Percentiles rank a stretch among this genome's conserved stretches.
Evolutionary conservation across 2,329 filamentous ascomycete genomes (phyloP).

Genomic region (Moelleriella libera): DNA sequence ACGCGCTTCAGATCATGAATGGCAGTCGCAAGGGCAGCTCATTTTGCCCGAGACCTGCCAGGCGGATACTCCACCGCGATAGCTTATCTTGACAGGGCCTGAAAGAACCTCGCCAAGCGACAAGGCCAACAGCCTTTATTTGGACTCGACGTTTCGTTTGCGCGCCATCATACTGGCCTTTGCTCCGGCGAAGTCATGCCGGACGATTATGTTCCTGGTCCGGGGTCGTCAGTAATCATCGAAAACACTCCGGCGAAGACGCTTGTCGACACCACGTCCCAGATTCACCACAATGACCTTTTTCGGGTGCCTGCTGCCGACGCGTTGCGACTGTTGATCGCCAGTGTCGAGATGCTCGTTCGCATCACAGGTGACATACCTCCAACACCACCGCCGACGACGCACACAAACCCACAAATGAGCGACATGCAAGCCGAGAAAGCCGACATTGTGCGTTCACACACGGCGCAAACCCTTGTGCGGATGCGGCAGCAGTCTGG

Average conservation of each 20-base stretch:
- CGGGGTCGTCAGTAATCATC: neutral
- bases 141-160: too few species aligned
- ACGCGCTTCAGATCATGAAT: slow-evolving; percentile 4
- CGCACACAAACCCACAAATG: slow-evolving; percentile 52
- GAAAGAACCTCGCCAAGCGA: neutral
- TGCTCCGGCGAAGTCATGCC: slow-evolving; percentile 1
- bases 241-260: neutral
- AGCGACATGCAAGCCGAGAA: slow-evolving; percentile 48
- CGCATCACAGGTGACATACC: slow-evolving; percentile 64
- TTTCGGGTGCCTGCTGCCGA: slow-evolving; percentile 58
- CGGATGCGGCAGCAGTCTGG: slow-evolving; percentile 27
- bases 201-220: neutral
- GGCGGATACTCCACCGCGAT: slow-evolving; percentile 2
- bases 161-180: too few species aligned
- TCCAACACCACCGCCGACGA: slow-evolving; percentile 58
- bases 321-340: slow-evolving; percentile 67
- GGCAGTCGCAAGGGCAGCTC: neutral
- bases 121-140: neutral
- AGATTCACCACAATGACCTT: slow-evolving; percentile 43
- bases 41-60: slow-evolving; percentile 1
- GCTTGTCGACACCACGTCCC: slow-evolving; percentile 2
- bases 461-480: slow-evolving; percentile 39
- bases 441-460: slow-evolving; percentile 41
- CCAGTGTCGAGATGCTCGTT: slow-evolving; percentile 56
- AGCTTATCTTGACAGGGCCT: slow-evolving; percentile 2